Conservation (phyloP, 768 basidiomycete genomes). For the Tylopilus intermedius region DNA sequence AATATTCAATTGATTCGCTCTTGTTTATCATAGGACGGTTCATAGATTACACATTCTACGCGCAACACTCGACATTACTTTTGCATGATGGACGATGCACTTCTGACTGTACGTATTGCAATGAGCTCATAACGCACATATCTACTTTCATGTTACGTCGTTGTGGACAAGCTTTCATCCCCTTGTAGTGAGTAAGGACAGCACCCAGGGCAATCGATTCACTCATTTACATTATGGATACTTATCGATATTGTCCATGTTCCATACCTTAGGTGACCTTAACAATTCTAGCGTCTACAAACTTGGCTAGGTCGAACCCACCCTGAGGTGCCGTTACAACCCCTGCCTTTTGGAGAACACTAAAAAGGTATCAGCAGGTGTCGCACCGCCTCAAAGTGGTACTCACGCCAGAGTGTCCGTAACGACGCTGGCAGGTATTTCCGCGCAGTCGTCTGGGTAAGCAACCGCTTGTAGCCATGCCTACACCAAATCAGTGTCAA, state of each 20-base stretch:
- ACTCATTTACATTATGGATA: neutral
- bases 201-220: neutral
- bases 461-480: constrained; percentile 79
- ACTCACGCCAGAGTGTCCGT: constrained; percentile 64
- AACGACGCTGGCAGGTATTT: constrained; percentile 62
- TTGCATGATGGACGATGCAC: constrained; percentile 14
- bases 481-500: constrained; percentile 30
- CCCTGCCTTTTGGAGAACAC: constrained; percentile 72
- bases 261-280: constrained; percentile 38
- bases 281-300: constrained; percentile 54
- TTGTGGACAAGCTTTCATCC: constrained; percentile 6
- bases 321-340: constrained; percentile 52
- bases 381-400: neutral
- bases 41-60: constrained; percentile 17
- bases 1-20: constrained; percentile 21
- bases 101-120: constrained; percentile 12
- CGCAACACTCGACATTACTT: neutral
- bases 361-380: constrained; percentile 22
- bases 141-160: constrained; percentile 5
- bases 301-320: constrained; percentile 51
- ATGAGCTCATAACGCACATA: constrained; percentile 1
- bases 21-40: constrained; percentile 19
- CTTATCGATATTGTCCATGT: neutral
- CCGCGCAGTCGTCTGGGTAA: constrained; percentile 63
- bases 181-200: constrained; percentile 1